A percentile compares a stretch with the other conserved stretches of the same genome.
Evolutionary conservation across 2,329 filamentous ascomycete species (phyloP).

Genomic region (Verruconis gallopava): DNA sequence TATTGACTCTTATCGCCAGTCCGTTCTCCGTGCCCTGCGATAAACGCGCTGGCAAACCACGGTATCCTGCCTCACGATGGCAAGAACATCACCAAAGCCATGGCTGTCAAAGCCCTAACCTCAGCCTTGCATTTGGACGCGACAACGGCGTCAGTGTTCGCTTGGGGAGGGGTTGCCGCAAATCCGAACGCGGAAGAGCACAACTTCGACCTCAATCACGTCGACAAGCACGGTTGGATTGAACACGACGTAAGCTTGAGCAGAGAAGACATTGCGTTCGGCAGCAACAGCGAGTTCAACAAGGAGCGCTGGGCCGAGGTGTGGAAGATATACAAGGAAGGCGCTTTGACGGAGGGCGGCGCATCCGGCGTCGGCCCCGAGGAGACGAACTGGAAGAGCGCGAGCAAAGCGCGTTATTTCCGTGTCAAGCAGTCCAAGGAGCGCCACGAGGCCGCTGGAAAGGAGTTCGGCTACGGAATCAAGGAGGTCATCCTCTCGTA

Average conservation of each 20-base stretch:
- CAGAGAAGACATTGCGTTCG: slow-evolving; percentile 5
- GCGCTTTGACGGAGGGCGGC: neutral
- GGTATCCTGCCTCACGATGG: slow-evolving; percentile 11
- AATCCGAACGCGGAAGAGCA: neutral
- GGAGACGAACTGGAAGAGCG: slow-evolving; percentile 4
- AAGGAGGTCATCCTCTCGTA: slow-evolving; percentile 9
- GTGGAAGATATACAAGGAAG: slow-evolving; percentile 1
- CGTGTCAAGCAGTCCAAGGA: slow-evolving; percentile 3
- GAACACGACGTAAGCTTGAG: slow-evolving; percentile 8
- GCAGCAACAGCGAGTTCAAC: slow-evolving; percentile 5
- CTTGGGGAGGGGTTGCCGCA: slow-evolving; percentile 3
- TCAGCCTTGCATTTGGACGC: slow-evolving; percentile 7
- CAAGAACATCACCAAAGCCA: slow-evolving; percentile 10
- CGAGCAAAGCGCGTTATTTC: slow-evolving; percentile 8
- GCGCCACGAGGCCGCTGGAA: slow-evolving; percentile 7
- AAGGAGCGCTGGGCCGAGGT: slow-evolving; percentile 5
- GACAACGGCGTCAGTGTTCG: slow-evolving; percentile 4
- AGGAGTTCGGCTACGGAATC: slow-evolving; percentile 8
- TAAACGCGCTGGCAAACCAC: slow-evolving; percentile 13
- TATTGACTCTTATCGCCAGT: neutral
- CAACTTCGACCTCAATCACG: slow-evolving; percentile 10
- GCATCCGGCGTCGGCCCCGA: neutral
- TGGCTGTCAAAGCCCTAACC: slow-evolving; percentile 7
- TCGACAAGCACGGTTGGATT: slow-evolving; percentile 9
- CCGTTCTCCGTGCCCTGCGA: slow-evolving; percentile 11